Evolutionary conservation across 805 yeast species (phyloP), one percentile per base, ranked within the genome.

Genomic region (Spathaspora arborariae): DNA sequence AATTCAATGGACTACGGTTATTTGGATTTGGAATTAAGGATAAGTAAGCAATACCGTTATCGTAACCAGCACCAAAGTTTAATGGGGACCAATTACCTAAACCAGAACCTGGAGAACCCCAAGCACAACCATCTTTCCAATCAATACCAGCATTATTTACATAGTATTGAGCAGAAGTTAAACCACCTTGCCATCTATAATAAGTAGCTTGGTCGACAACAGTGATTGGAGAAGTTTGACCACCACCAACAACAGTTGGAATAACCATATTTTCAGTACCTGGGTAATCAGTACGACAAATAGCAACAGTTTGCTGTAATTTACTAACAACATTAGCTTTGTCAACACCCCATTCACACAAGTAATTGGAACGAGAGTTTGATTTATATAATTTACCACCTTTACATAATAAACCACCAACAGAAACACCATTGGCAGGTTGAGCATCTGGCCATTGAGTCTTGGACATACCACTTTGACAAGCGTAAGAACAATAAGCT

Each of bases 81-180:
- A 84, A 74, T 55, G 89, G 89, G 45, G 89, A 88, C 88, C 88
- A 84, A 79, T 84, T 84, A 68, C 90, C 89, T 52, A 80, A 74
- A 50, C 78, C 80, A 35, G 80, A 67, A 44, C 81, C 79, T 9
- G 72, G 53, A 33, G 71, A 59, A 60, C 88, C 86, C 90, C 90
- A 84, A 55, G 81, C 63, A 73, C 90, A 84, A 46, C 89, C 89
- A 48, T 82, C 83, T 75, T 59, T 69, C 74, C 54, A 83, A 73
- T 51, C 56, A 41, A 84, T 84, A 70, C 90, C 90, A 36, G 88
- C 88, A 62, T 84, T 76, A 75, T 84, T 84, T 39, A 83, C 89
- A 68, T 84, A 84, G 68, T 76, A 84, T 69, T 84, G 90, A 55
- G 88, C 75, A 39, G 88, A 82, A 18, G 89, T 84, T 57, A 70